Percentiles rank a stretch among this genome's conserved stretches.
phyloP scores from a whole-genome alignment of 2,329 filamentous ascomycete genomes.

The Plectosphaerella cucumerina region DNA sequence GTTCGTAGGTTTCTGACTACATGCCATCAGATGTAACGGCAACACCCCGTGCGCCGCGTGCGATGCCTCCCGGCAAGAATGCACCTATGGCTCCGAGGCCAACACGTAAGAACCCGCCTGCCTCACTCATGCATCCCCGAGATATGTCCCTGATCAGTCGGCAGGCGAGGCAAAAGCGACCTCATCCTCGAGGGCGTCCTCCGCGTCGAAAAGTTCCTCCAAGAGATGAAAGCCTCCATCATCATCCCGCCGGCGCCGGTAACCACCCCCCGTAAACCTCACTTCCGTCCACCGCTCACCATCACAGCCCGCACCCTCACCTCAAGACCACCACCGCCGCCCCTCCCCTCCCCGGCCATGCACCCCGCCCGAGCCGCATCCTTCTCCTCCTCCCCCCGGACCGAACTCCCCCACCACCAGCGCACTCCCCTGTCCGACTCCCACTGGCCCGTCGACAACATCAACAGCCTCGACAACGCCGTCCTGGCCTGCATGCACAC shows the following conservation, averaged over 20 bases:
- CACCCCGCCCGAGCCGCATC: conserved; percentile 19
- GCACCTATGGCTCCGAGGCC: conserved; percentile 37
- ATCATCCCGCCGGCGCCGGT: conserved; percentile 16
- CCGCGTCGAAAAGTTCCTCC: conserved; percentile 40
- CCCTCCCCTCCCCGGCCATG: conserved; percentile 9
- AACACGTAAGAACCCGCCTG: conserved; percentile 33
- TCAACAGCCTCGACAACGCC: conserved; percentile 37
- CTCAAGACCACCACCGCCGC: conserved; percentile 5
- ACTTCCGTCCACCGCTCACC: neutral
- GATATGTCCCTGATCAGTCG: conserved; percentile 4
- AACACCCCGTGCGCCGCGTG: conserved; percentile 39
- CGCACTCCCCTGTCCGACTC: conserved; percentile 16
- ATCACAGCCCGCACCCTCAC: conserved; percentile 9
- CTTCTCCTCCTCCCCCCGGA: conserved; percentile 14
- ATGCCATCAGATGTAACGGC: conserved; percentile 38
- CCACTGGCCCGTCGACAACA: conserved; percentile 8
- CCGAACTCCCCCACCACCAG: conserved; percentile 6
- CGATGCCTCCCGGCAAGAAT: conserved; percentile 28
- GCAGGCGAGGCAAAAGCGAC: conserved; percentile 44
- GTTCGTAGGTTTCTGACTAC: conserved; percentile 3
- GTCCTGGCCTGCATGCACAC: conserved; percentile 46
- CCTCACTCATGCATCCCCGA: neutral
- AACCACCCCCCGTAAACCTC: neutral
- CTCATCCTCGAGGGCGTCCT: conserved; percentile 46
- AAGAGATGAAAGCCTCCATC: conserved; percentile 37